phyloP scores from a whole-genome alignment of 1,284 basidiomycete genomes.

The Pulveroboletus sp. region DNA sequence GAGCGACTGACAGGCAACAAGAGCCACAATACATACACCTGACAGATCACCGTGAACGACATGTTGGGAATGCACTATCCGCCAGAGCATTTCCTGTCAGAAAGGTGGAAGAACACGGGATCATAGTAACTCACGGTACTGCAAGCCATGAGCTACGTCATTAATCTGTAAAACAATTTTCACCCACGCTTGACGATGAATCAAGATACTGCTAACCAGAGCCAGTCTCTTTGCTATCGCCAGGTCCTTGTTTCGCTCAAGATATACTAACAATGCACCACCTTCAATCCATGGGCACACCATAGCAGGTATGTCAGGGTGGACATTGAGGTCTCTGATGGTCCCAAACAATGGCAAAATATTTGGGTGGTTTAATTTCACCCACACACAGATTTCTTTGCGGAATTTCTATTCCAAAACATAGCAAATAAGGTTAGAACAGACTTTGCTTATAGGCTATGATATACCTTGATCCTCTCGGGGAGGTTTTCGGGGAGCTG shows the following conservation, averaged over 20 bases:
- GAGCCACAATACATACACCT: background rate
- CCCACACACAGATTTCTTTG: background rate
- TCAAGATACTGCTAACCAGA: background rate
- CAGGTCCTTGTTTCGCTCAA: background rate
- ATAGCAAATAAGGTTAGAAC: background rate
- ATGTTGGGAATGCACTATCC: background rate
- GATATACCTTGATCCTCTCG: background rate
- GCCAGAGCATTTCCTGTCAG: background rate
- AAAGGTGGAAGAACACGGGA: background rate
- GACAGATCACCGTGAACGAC: slow-evolving; percentile 2
- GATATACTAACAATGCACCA: background rate
- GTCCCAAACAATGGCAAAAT: background rate
- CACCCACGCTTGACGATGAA: background rate
- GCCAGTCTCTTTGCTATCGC: background rate
- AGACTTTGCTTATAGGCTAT: too few species aligned
- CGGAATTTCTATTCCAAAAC: background rate
- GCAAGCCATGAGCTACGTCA: slow-evolving; percentile 2
- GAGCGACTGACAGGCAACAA: background rate
- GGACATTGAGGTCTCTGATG: background rate
- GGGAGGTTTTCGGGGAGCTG: background rate
- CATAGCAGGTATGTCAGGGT: background rate
- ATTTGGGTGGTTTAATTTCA: background rate
- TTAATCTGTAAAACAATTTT: background rate
- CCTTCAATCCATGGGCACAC: slow-evolving; percentile 3
- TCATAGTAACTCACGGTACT: background rate